phyloP scores from a whole-genome alignment of 331 rosid species.

The Rhamnella rubrinervis region DNA sequence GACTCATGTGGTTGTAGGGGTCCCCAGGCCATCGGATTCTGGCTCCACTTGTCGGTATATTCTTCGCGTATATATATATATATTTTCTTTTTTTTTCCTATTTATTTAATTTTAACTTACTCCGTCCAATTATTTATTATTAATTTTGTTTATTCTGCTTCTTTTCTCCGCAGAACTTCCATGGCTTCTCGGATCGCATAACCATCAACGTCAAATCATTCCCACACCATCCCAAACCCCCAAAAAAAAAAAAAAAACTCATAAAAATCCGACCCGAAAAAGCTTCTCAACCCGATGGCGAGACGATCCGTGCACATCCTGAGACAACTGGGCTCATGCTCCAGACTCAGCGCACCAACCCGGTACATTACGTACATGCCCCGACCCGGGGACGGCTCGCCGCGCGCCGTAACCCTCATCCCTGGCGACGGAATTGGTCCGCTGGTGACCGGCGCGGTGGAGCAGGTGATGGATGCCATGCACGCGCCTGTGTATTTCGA shows the following conservation, averaged over 20 bases:
- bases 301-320: constrained; percentile 39
- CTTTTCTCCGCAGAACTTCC: constrained; percentile 9
- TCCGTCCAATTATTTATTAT: too few relatives aligned
- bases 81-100: too few relatives aligned
- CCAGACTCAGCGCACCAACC: constrained; percentile 21
- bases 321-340: constrained; percentile 28
- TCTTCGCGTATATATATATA: neutral
- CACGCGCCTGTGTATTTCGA: constrained; percentile 82
- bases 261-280: neutral
- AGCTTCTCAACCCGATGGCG: constrained; percentile 46
- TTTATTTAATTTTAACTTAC: too few relatives aligned
- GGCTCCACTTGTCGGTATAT: neutral
- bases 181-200: constrained; percentile 20
- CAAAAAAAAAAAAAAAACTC: neutral
- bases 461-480: constrained; percentile 84
- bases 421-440: constrained; percentile 92
- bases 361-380: constrained; percentile 89
- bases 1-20: too few relatives aligned
- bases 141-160: neutral
- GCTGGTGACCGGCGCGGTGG: constrained; percentile 73
- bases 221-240: constrained; percentile 17
- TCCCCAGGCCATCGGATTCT: too few relatives aligned
- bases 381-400: constrained; percentile 83
- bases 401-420: constrained; percentile 71
- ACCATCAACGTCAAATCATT: constrained; percentile 7